Percentiles rank a stretch among this genome's conserved stretches.
Conservation (phyloP, 495 filamentous ascomycete genomes). For the Xylaria nigripes region DNA sequence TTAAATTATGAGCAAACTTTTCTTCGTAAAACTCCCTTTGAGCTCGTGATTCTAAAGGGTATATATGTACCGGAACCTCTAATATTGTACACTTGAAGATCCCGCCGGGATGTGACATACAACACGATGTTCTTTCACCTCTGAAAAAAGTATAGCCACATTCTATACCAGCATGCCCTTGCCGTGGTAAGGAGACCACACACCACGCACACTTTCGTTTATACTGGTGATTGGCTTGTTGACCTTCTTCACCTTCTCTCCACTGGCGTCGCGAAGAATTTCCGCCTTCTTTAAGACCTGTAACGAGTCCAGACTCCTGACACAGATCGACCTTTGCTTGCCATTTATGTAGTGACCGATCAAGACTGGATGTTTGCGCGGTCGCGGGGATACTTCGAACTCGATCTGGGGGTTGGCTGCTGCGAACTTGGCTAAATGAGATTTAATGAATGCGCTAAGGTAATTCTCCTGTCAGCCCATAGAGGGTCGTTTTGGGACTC, state of each 20-base stretch:
- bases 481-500: neutral
- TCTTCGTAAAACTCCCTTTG: neutral
- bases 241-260: conserved; percentile 71
- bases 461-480: neutral
- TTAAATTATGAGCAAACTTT: neutral
- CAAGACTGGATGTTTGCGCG: conserved; percentile 77
- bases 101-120: neutral
- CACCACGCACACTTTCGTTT: conserved; percentile 87
- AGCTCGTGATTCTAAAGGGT: conserved; percentile 1
- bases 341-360: conserved; percentile 87
- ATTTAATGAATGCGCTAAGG: conserved; percentile 67
- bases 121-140: neutral
- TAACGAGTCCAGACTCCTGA: conserved; percentile 71
- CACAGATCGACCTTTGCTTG: conserved; percentile 74
- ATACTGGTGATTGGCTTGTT: conserved; percentile 77
- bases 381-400: conserved; percentile 82
- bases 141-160: neutral
- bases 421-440: conserved; percentile 68
- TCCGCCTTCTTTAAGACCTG: conserved; percentile 76
- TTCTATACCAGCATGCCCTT: conserved; percentile 36
- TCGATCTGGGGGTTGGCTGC: conserved; percentile 78
- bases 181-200: conserved; percentile 93
- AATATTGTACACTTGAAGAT: conserved; percentile 8
- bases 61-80: conserved; percentile 9
- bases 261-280: conserved; percentile 72